Conservation (phyloP, 371 early-diverging fungal genomes). For the Umbelopsis sp. region DNA sequence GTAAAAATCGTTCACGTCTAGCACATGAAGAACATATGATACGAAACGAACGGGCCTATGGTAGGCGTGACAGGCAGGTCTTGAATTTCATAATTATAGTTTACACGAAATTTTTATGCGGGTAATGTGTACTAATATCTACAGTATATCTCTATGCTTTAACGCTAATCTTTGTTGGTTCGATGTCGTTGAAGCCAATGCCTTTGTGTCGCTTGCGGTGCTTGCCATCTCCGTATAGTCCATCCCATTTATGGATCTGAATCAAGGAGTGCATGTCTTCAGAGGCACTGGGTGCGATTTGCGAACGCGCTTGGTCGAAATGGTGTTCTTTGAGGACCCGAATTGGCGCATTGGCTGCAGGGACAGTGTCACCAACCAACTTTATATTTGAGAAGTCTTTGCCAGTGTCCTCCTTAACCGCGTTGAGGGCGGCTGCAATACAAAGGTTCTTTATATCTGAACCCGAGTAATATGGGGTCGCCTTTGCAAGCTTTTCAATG, state of each 20-base stretch:
- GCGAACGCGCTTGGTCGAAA: conserved; percentile 80
- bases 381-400: background rate
- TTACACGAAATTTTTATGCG: background rate
- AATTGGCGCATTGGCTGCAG: conserved; percentile 21
- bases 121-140: background rate
- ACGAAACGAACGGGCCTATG: background rate
- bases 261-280: conserved; percentile 86
- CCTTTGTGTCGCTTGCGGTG: conserved; percentile 27
- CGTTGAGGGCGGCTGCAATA: conserved; percentile 87
- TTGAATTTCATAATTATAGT: background rate
- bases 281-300: conserved; percentile 83
- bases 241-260: conserved; percentile 90
- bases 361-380: conserved; percentile 13
- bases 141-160: background rate
- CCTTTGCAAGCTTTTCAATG: conserved; percentile 63
- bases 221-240: conserved; percentile 81
- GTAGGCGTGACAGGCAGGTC: background rate
- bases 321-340: conserved; percentile 54
- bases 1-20: background rate
- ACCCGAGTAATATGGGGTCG: conserved; percentile 88
- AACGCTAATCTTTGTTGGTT: conserved; percentile 26
- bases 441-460: conserved; percentile 98
- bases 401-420: conserved; percentile 61
- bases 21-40: background rate
- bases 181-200: conserved; percentile 29